Evolutionary conservation across 1,139 yeast genomes (phyloP).

Genomic region (Lizanozyma gosingica): DNA sequence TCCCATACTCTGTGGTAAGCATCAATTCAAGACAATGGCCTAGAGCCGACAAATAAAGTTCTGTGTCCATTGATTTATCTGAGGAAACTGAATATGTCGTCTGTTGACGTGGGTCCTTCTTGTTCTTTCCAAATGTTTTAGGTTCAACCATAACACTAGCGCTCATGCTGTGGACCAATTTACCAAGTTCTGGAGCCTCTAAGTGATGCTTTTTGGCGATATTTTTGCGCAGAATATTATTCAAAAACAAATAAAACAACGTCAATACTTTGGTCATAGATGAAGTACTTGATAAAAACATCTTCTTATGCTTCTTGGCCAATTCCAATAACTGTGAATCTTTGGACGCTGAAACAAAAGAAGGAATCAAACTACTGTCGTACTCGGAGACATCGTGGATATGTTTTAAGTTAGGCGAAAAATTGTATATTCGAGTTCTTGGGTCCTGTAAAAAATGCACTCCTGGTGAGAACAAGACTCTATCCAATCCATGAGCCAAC

Average conservation of each 20-base stretch:
- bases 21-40: conserved; percentile 75
- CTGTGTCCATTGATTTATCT: conserved; percentile 62
- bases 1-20: conserved; percentile 46
- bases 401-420: conserved; percentile 49
- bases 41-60: conserved; percentile 62
- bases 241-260: conserved; percentile 70
- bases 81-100: conserved; percentile 56
- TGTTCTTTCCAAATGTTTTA: conserved; percentile 14
- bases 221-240: conserved; percentile 43
- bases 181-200: conserved; percentile 28
- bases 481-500: conserved; percentile 55
- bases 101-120: conserved; percentile 18
- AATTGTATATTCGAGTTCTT: conserved; percentile 64
- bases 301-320: conserved; percentile 32
- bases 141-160: conserved; percentile 34
- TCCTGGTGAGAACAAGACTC: conserved; percentile 74
- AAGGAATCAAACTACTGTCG: conserved; percentile 45
- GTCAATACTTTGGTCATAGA: conserved; percentile 72
- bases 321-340: conserved; percentile 45
- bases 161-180: conserved; percentile 23
- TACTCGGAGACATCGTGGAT: conserved; percentile 65
- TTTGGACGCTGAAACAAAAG: conserved; percentile 62
- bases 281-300: conserved; percentile 75
- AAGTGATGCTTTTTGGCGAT: conserved; percentile 16
- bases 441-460: conserved; percentile 75